These are phyloP conservation scores for Geotrichum citri-aurantii DNA, from an alignment of 1,139 yeast genomes.

Conservation along the genomic window DNA sequence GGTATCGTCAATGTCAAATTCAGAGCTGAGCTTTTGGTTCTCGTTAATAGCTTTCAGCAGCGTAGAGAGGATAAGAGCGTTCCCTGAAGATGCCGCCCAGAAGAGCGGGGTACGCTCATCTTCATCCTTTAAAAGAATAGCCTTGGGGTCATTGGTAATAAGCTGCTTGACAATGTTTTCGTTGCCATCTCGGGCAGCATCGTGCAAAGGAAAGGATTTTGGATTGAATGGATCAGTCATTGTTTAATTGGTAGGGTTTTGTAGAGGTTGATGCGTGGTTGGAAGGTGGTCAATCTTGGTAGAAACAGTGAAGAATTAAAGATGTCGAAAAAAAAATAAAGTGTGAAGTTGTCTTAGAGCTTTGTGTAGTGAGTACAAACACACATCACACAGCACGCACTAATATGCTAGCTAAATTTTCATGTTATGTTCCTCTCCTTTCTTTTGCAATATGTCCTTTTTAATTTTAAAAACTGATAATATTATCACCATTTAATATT, in stretches of 20 bases:
- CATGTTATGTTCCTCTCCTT: not conserved
- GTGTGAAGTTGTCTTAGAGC: no score
- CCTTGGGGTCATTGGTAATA: slow-evolving; percentile 45
- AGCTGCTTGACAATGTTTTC: slow-evolving; percentile 45
- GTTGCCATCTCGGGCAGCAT: slow-evolving; percentile 56
- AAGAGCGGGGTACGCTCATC: slow-evolving; percentile 82
- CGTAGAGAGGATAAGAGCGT: slow-evolving; percentile 48
- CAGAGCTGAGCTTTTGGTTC: slow-evolving; percentile 29
- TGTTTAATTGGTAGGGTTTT: not conserved
- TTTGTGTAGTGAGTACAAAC: not conserved
- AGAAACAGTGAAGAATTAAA: not conserved
- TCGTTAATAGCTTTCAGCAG: slow-evolving; percentile 41
- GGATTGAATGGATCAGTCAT: slow-evolving; percentile 16
- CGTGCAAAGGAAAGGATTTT: slow-evolving; percentile 40
- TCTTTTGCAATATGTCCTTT: not conserved
- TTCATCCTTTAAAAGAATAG: slow-evolving; percentile 48
- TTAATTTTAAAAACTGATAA: not conserved
- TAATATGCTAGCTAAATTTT: not conserved
- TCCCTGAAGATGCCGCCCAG: slow-evolving; percentile 77
- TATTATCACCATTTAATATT: not conserved
- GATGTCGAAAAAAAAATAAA: not conserved
- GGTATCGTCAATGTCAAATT: slow-evolving; percentile 57
- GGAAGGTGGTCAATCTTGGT: not conserved
- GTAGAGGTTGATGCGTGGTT: not conserved
- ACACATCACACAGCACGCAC: not conserved